Evolutionary conservation across 2,329 filamentous ascomycete species (phyloP).

Genomic region (Ampelomyces quisqualis): DNA sequence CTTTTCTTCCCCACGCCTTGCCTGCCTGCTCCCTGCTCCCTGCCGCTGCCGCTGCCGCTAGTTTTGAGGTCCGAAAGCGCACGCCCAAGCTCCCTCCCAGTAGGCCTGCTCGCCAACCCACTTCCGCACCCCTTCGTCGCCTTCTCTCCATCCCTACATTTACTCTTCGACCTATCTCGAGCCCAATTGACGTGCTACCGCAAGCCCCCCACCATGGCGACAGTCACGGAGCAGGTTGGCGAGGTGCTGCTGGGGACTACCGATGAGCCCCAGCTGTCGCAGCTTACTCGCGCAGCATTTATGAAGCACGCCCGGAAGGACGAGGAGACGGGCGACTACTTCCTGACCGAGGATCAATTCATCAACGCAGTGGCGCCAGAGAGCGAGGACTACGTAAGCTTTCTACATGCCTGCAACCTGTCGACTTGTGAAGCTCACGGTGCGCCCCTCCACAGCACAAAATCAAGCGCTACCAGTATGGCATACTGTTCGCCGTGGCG

Average conservation of each 20-base stretch:
- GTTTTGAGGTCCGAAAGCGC: slow-evolving; percentile 28
- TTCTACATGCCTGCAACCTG: slow-evolving; percentile 17
- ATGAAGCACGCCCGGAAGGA: slow-evolving; percentile 74
- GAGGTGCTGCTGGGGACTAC: slow-evolving; percentile 65
- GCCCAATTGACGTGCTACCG: slow-evolving; percentile 32
- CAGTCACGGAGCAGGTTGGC: slow-evolving; percentile 69
- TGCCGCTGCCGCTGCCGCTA: no score
- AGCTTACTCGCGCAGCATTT: slow-evolving; percentile 75
- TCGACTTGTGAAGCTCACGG: slow-evolving; percentile 34
- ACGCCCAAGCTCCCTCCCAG: slow-evolving; percentile 19
- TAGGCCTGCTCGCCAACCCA: slow-evolving; percentile 29
- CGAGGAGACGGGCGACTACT: slow-evolving; percentile 71
- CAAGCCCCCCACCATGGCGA: slow-evolving; percentile 33
- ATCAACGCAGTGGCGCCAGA: slow-evolving; percentile 84
- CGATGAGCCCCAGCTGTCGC: slow-evolving; percentile 64
- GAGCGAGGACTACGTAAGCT: slow-evolving; percentile 84
- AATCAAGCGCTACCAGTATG: slow-evolving; percentile 94
- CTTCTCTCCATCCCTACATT: slow-evolving; percentile 16
- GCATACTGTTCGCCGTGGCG: slow-evolving; percentile 87
- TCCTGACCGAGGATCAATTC: slow-evolving; percentile 83
- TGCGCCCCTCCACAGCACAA: slow-evolving; percentile 69
- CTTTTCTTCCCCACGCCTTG: slow-evolving; percentile 35
- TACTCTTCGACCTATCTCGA: slow-evolving; percentile 11
- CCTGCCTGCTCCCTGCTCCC: no score
- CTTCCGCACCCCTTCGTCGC: slow-evolving; percentile 13